phyloP scores from a whole-genome alignment of 2,329 filamentous ascomycete species.

The Clarireedia homoeocarpa region DNA sequence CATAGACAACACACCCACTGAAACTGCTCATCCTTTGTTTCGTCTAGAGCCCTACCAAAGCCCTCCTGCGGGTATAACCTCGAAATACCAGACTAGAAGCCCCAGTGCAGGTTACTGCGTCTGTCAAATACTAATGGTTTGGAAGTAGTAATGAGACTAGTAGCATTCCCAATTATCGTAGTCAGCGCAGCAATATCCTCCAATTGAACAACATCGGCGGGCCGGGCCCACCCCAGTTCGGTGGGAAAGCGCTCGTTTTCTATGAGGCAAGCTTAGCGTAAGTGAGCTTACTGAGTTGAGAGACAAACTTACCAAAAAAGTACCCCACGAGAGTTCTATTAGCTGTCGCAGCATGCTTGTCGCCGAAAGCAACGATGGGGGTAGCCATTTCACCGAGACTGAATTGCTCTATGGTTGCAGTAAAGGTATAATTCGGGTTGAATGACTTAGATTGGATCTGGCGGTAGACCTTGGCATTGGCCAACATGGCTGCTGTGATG shows the following conservation, averaged over 20 bases:
- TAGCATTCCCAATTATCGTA: background rate
- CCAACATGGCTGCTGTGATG: background rate
- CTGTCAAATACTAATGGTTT: too few relatives aligned
- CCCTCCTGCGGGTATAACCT: too few relatives aligned
- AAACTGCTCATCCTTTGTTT: too few relatives aligned
- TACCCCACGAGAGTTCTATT: background rate
- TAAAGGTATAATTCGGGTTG: background rate
- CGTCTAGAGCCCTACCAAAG: too few relatives aligned
- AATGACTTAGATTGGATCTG: background rate
- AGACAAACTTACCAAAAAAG: background rate
- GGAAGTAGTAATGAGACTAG: background rate
- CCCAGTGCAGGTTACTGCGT: too few relatives aligned
- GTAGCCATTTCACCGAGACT: background rate
- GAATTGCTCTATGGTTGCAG: background rate
- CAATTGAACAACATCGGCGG: background rate
- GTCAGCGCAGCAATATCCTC: background rate
- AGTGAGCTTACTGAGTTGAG: background rate
- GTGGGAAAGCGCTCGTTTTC: constrained; percentile 1
- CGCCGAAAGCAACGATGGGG: background rate
- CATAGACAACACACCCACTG: too few relatives aligned
- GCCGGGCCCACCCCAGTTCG: background rate
- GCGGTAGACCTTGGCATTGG: background rate
- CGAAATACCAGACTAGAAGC: too few relatives aligned
- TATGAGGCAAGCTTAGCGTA: background rate
- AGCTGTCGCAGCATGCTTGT: background rate